Base-by-base conservation (phyloP, 495 filamentous ascomycete genomes). In the Lophiotrema nucula region DNA sequence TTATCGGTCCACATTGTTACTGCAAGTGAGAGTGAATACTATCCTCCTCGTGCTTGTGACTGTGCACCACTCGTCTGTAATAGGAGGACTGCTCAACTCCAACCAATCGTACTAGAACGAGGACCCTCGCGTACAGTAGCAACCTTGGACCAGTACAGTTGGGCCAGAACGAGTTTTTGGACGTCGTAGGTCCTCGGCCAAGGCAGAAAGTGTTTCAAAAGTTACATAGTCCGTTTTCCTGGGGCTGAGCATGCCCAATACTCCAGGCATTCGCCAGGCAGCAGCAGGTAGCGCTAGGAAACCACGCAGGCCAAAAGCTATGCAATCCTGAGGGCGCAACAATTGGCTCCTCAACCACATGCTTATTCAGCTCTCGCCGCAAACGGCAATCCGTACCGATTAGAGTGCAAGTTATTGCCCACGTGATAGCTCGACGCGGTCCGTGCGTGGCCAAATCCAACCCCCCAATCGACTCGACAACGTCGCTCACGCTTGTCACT, bases 251-350 rank as follows among this genome's bases (percentile, higher is more conserved):
- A 41, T 28, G 15, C 22, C 18, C 13, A 37, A 39, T 15, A n/a
- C n/a, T n/a, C n/a, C n/a, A n/a, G n/a, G n/a, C n/a, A n/a, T n/a
- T n/a, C n/a, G 38, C 39, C 51, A 66, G 63, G 63, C 63, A 66
- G 48, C 63, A 58, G 47, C 28, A 66, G 63, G 57, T 46, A 62
- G 18, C 51, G 10, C 31, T 48, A 58, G 57, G 57, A 46, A 62
- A 38, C 52, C 18, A 22, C 12, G 21, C 26, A 66, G 47, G 63
- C 63, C 58, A 39, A 12, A 16, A 8, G 23, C 39, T 2, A 51
- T 21, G 16, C 48, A 11, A 2, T 13, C 8, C 18, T 22, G n/a
- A 37, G n/a, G 2, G 10, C 48, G 21, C 10, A 35, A 12, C 23
- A 3, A 37, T 38, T 38, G 11, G 39, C 13, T 43, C 18, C 18